These are phyloP conservation scores for Wallacemonas sp. DNA, from an alignment of 208 protist genomes.

Conservation along the genomic window DNA sequence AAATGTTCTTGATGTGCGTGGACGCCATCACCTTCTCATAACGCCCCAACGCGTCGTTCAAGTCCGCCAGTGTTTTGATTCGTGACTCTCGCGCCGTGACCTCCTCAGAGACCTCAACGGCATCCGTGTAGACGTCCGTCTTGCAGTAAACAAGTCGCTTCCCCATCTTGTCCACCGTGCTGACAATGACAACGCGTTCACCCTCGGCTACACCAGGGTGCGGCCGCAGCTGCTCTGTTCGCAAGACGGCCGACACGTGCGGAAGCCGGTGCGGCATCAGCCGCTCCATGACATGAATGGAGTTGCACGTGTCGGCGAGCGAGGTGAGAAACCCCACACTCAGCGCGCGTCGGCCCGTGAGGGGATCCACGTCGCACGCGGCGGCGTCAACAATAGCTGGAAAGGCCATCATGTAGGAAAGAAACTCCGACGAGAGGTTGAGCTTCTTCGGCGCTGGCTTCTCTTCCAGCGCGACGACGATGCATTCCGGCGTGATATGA, in stretches of 20 bases:
- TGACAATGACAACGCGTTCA: constrained; percentile 51
- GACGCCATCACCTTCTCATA: constrained; percentile 43
- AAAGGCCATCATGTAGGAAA: constrained; percentile 49
- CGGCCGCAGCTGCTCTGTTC: constrained; percentile 30
- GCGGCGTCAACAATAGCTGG: constrained; percentile 32
- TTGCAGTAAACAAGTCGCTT: constrained; percentile 71
- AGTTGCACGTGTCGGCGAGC: constrained; percentile 63
- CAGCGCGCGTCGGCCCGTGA: constrained; percentile 11
- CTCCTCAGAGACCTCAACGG: constrained; percentile 2
- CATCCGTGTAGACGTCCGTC: constrained; percentile 31
- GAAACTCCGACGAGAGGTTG: neutral
- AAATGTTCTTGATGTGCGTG: constrained; percentile 67
- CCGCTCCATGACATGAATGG: constrained; percentile 64
- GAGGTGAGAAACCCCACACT: constrained; percentile 40
- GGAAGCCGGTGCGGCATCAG: constrained; percentile 35
- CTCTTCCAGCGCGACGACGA: constrained; percentile 32
- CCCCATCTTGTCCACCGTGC: constrained; percentile 65
- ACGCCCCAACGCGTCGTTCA: constrained; percentile 29
- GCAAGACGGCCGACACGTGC: constrained; percentile 74
- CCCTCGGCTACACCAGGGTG: constrained; percentile 24
- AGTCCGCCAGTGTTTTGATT: constrained; percentile 25
- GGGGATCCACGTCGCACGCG: constrained; percentile 29
- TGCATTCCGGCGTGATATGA: constrained; percentile 30
- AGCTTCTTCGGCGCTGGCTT: neutral
- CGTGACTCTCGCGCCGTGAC: constrained; percentile 17